Percentiles rank a stretch among this genome's conserved stretches.
These are phyloP conservation scores for Glonium stellatum DNA, from an alignment of 495 filamentous ascomycete genomes.

Conservation along the genomic window DNA sequence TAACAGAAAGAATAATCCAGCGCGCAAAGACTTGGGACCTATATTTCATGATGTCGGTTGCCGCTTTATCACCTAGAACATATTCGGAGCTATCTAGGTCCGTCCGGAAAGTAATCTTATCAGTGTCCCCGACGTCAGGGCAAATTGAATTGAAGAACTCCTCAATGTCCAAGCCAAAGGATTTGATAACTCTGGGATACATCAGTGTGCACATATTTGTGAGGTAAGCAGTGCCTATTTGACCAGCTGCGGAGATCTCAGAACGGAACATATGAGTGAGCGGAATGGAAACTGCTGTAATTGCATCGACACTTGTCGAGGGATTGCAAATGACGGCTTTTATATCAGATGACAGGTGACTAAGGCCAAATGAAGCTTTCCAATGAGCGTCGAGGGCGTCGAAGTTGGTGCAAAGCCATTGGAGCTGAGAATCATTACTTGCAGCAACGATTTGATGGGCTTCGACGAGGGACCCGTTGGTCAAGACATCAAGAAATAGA, in stretches of 20 bases:
- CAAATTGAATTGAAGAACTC: neutral
- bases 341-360: neutral
- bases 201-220: neutral
- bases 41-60: neutral
- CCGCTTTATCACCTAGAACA: neutral
- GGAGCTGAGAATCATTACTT: neutral
- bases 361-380: neutral
- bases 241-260: neutral
- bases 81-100: too few relatives aligned
- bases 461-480: neutral
- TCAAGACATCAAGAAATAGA: neutral
- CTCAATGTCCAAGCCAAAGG: neutral
- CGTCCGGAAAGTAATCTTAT: neutral
- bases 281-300: neutral
- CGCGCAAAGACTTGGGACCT: neutral
- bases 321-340: neutral
- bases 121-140: neutral
- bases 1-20: neutral
- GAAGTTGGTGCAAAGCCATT: neutral
- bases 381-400: neutral
- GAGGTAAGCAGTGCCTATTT: neutral
- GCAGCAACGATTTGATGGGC: neutral
- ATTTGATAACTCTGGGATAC: neutral
- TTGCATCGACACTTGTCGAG: neutral
- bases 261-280: neutral